Evolutionary conservation across 345 rosid genomes (phyloP), one percentile per base, ranked within the genome.

Genomic region (Gossypium bickii): DNA sequence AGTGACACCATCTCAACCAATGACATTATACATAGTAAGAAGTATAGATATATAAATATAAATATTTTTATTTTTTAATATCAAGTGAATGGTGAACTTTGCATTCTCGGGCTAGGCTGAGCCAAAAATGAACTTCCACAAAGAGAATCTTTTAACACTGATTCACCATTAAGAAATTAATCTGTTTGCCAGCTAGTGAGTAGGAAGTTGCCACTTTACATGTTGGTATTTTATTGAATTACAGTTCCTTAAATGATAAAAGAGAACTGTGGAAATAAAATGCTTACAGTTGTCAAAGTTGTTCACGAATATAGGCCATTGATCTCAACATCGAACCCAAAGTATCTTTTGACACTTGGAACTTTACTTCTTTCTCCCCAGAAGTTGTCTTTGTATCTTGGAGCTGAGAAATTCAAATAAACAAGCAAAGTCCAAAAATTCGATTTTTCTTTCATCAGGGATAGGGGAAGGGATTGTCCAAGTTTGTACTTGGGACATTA

Each of bases 311-410:
- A 72, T 65, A 81, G 53, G 89, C 83, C 91, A 89, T 82, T 57
- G 93, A 87, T 79, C 80, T 89, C 83, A 89, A 64, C 91, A 89
- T 89, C 22, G 85, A 86, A 38, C 82, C 91, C 71, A 87, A 78
- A 12, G 89, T 87, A 24, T 87, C 88, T 78, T 82, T 83, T 9
- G 91, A 89, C 41, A 87, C 91, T 82, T 87, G 93, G 79, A 89
- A 87, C 74, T 86, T 89, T 67, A 89, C 87, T 73, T 86, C 89
- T 43, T 86, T 82, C 74, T 87, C 89, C 55, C 93, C 91, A 17
- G 88, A 75, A 68, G 83, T 65, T 25, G 83, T 83, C 77, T 83
- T 86, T 12, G 82, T 70, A 75, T 85, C 91, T 79, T 86, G 91
- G 57, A 87, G 88, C 93, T 87, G 83, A 48, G 59, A 57, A 76